Evolutionary conservation across 208 protist species (phyloP), one percentile per base, ranked within the genome.

Genomic region (Acanthamoeba rhysodes): DNA sequence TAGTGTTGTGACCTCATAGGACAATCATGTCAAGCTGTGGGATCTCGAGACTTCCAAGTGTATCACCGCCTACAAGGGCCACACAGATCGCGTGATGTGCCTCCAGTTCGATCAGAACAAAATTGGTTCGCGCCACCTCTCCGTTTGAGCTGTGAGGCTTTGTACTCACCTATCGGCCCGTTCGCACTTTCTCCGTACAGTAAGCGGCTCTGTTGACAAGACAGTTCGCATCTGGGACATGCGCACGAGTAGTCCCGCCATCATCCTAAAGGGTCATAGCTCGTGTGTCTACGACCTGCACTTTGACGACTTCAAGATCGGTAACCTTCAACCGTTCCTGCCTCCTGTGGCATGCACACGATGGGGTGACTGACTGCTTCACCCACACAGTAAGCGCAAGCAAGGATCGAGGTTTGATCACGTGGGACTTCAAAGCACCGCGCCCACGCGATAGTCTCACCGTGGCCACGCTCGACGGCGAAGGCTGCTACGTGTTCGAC

Each of bases 1-100:
- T 62, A 22, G 0, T 24, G 22, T 62, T 24, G 27, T 34, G 20
- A 3, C 20, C 18, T 27, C 2, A 14, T 22, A 90, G 82, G 82
- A 90, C 18, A 90, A 90, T n/a, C 57, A 68, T 16, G 57, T 90
- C 82, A 90, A 90, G 82, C n/a, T 90, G 12, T 90, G 82, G 82
- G 82, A 90, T 41, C 82, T 90, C 20, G 82, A 90, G 32, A 90
- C 82, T 8, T 59, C 53, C 48, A 59, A 90, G 24, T 90, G 82
- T 45, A 68, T 90, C 8, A 68, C 82, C 5, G 57, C 82, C 18
- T 90, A 68, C 53, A 90, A 90, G 57, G 82, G 82, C 27, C 82
- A 90, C 57, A 68, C 82, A 4, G 82, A 90, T 24, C 82, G 82
- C 32, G 57, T 90, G 53, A 90, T 90, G 82, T 90, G 82, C 82